A percentile compares a stretch with the other conserved stretches of the same genome.
Evolutionary conservation across 495 filamentous ascomycete species (phyloP).

Genomic region (Xylaria scruposa): DNA sequence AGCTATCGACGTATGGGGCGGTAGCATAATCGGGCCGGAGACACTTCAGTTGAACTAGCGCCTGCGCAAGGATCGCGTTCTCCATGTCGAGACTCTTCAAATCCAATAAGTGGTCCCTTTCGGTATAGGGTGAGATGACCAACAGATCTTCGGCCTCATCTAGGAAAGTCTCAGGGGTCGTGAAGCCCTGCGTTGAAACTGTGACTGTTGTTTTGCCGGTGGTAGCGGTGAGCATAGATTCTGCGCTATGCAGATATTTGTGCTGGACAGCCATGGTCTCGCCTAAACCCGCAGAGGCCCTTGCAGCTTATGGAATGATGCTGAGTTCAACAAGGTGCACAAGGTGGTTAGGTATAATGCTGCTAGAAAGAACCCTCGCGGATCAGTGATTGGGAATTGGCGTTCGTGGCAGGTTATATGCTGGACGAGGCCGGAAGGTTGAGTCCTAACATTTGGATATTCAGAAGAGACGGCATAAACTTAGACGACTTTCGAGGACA

Average conservation of each 20-base stretch:
- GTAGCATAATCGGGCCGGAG: conserved; percentile 76
- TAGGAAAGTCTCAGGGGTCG: neutral
- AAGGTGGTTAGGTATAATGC: neutral
- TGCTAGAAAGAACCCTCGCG: neutral
- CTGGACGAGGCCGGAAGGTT: neutral
- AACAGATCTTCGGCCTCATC: conserved; percentile 49
- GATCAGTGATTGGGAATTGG: neutral
- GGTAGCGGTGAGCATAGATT: conserved; percentile 16
- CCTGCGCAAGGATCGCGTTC: conserved; percentile 72
- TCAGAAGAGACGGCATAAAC: neutral
- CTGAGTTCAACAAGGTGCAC: conserved; percentile 2
- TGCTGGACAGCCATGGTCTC: conserved; percentile 34
- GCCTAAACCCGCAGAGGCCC: conserved; percentile 5
- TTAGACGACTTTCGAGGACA: conserved; percentile 15
- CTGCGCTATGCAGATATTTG: conserved; percentile 28
- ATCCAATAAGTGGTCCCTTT: conserved; percentile 71
- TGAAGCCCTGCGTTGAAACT: conserved; percentile 31
- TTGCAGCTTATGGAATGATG: conserved; percentile 15
- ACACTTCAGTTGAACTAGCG: conserved; percentile 67
- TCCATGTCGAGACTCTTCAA: conserved; percentile 66
- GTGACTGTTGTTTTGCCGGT: conserved; percentile 30
- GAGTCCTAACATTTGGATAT: conserved; percentile 4
- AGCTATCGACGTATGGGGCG: conserved; percentile 71
- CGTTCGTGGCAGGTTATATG: neutral
- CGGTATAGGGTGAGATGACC: conserved; percentile 76